Evolutionary conservation across 1,284 basidiomycete genomes (phyloP), one percentile per base, ranked within the genome.

Genomic region (Phylloboletellus chloephorus): DNA sequence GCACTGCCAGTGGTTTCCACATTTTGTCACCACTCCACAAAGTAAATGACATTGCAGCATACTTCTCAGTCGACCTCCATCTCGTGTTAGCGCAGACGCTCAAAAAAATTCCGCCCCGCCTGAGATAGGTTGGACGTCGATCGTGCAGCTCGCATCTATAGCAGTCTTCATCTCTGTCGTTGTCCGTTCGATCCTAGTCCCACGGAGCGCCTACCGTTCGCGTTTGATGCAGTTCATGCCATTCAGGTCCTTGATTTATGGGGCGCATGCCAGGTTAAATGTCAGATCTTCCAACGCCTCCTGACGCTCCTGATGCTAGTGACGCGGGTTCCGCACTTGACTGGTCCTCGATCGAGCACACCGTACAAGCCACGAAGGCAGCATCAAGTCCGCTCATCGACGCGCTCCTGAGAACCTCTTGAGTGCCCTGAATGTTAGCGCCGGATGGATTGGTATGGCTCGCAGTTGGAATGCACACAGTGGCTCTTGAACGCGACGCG

Each of bases 101-200:
- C n/a, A n/a, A n/a, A n/a, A n/a, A n/a, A n/a, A n/a, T 26, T 32
- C 38, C n/a, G 10, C 37, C 21, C 41, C 39, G 4, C 41, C 52
- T 31, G 42, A 47, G 21, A 24, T 29, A 16, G 51, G 52, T 16
- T 76, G 72, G 63, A 61, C 67, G 6, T 71, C 72, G 66, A 67
- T 68, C 1, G 67, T 80, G 53, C 82, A 86, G 2, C 48, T 75
- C 24, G 76, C 82, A 7, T 82, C 82, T 1, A 56, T 76, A 25
- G 58, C 82, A 1, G 72, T 86, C 3, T 69, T 85, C 37, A 52
- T 71, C 38, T 74, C 73, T n/a, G 72, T 79, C 40, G 66, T 80
- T n/a, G 41, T 76, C 0, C 68, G 72, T 4, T 73, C 72, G 71
- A 43, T 72, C n/a, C 66, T 69, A 1, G 44, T 58, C 12, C 52